These are phyloP conservation scores for Wickerhamomyces sydowiorum DNA, from an alignment of 805 yeast genomes.

Conservation along the genomic window DNA sequence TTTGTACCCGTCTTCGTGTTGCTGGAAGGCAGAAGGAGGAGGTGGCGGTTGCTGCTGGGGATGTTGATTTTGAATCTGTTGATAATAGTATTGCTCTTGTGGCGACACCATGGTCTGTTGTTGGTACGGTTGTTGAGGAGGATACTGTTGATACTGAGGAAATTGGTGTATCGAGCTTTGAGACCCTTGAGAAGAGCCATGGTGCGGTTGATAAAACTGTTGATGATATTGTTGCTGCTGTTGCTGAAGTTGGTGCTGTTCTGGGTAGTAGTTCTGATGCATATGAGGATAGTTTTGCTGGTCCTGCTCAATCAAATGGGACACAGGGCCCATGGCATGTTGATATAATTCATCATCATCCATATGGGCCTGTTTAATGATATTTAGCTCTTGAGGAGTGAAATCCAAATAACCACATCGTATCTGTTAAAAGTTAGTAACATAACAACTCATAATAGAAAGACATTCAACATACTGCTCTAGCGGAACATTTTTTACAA, in stretches of 20 bases:
- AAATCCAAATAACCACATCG: constrained; percentile 16
- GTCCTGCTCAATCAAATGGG: background rate
- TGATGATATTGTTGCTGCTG: background rate
- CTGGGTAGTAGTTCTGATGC: background rate
- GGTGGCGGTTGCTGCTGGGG: too few species aligned
- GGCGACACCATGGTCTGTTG: background rate
- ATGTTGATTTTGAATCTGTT: background rate
- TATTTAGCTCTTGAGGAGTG: constrained; percentile 7
- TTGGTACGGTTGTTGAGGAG: background rate
- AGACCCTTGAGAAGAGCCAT: too few species aligned
- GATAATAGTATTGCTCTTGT: background rate
- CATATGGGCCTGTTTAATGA: constrained; percentile 8
- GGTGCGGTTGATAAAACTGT: background rate
- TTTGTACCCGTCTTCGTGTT: too few species aligned
- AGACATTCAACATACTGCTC: constrained; percentile 10
- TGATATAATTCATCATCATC: constrained; percentile 3
- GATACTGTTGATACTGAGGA: background rate
- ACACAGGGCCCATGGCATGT: background rate
- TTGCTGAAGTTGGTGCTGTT: background rate
- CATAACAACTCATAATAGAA: background rate
- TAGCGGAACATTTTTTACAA: constrained; percentile 41
- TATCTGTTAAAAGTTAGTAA: background rate
- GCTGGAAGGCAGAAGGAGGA: too few species aligned
- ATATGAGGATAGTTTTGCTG: background rate
- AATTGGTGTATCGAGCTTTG: too few species aligned